These are phyloP conservation scores for Linanthus parryae DNA, from an alignment of 148 eudicot genomes.

Conservation along the genomic window DNA sequence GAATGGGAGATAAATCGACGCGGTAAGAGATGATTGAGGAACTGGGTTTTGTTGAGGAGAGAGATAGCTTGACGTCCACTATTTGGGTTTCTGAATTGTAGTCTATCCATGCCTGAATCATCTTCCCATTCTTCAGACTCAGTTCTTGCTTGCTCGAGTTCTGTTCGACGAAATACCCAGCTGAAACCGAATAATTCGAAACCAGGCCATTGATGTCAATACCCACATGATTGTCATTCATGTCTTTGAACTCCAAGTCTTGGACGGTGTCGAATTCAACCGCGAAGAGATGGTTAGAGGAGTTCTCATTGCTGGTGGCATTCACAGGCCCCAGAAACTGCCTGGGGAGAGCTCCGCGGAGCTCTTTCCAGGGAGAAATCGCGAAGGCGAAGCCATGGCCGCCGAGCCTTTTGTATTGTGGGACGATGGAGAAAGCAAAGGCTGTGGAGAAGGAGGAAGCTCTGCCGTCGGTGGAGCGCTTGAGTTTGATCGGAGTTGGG, in stretches of 20 bases:
- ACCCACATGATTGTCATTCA: slow-evolving; percentile 80
- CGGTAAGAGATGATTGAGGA: slow-evolving; percentile 40
- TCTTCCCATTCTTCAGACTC: slow-evolving; percentile 47
- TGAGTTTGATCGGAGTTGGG: slow-evolving; percentile 40
- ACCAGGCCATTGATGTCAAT: slow-evolving; percentile 51
- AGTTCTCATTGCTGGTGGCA: slow-evolving; percentile 46
- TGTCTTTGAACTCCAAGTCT: slow-evolving; percentile 63
- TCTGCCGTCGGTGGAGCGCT: slow-evolving; percentile 29
- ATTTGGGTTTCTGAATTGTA: slow-evolving; percentile 37
- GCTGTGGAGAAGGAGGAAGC: slow-evolving; percentile 65
- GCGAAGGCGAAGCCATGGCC: slow-evolving; percentile 88
- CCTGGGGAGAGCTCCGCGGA: slow-evolving; percentile 51
- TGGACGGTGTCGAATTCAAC: slow-evolving; percentile 81
- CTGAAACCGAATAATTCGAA: slow-evolving; percentile 48
- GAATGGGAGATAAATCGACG: slow-evolving; percentile 47
- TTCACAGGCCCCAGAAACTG: slow-evolving; percentile 73
- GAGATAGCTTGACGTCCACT: slow-evolving; percentile 56
- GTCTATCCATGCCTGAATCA: slow-evolving; percentile 68
- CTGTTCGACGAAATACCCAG: slow-evolving; percentile 43
- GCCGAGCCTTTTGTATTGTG: slow-evolving; percentile 56
- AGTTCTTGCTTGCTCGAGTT: slow-evolving; percentile 32
- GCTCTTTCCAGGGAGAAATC: slow-evolving; percentile 36
- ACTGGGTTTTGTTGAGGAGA: slow-evolving; percentile 35
- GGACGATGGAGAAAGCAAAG: slow-evolving; percentile 63
- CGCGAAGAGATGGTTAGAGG: slow-evolving; percentile 66